Evolutionary conservation across 2,329 filamentous ascomycete genomes (phyloP), one percentile per base, ranked within the genome.

Genomic region (Ophiostoma ips): DNA sequence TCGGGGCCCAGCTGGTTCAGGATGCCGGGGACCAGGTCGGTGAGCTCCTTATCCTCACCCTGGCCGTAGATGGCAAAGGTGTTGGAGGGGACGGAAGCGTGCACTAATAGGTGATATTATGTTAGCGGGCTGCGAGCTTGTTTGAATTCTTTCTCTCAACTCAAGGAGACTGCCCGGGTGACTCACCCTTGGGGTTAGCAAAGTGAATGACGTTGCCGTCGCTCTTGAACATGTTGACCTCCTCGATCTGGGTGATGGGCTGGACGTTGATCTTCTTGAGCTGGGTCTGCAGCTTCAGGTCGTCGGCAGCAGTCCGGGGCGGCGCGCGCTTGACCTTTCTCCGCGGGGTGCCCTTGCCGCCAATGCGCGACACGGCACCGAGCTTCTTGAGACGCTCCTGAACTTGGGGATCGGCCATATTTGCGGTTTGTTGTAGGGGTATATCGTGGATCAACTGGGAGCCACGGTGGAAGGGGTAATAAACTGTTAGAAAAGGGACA

Each of bases 141-240:
- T 9, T n/a, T 21, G 12, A 12, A 13, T 28, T 12, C 28, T 10
- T 10, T 10, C 7, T 21, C n/a, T 15, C 4, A 16, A 33, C 3
- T 12, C 3, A 10, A 6, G 13, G n/a, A 48, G 13, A 18, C n/a
- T n/a, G n/a, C n/a, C n/a, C n/a, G n/a, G n/a, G n/a, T n/a, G n/a
- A 48, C 79, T 66, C 73, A 96, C 92, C 92, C 79, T 95, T 95
- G 62, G 92, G 92, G 65, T 87, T 87, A 63, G 87, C 84, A 69
- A 98, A 98, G 81, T 98, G 92, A 66, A 98, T 96, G 70, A 98
- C 92, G 71, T 98, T 98, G 71, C 92, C 92, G 68, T 98, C 92
- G 68, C 86, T 84, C 85, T 98, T 98, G 84, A 98, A 98, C 92
- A 98, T 98, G 84, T 98, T 98, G 70, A 98, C 92, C 78, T 98